A percentile compares a stretch with the other conserved stretches of the same genome.
Conservation (phyloP, 1,139 yeast species). For the Pichia sp. region DNA sequence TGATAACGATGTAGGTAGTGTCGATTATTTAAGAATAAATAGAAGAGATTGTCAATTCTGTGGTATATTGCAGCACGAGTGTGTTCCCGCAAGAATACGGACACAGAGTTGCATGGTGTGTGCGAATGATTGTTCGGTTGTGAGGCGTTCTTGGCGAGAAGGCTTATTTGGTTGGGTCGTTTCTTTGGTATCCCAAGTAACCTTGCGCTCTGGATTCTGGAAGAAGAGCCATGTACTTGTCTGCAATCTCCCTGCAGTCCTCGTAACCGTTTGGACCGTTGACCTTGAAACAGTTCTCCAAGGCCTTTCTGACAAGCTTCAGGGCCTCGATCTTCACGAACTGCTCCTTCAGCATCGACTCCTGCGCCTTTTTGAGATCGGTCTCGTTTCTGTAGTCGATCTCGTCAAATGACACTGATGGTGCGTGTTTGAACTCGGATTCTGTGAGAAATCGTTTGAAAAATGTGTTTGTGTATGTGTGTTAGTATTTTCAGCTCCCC, state of each 20-base stretch:
- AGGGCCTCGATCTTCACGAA: conserved; percentile 70
- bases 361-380: conserved; percentile 69
- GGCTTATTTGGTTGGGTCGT: conserved; percentile 67
- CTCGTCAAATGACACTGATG: conserved; percentile 77
- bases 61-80: too few relatives aligned
- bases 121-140: not conserved
- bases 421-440: conserved; percentile 44
- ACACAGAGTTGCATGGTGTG: not conserved
- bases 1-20: not conserved
- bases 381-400: conserved; percentile 67
- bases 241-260: conserved; percentile 74
- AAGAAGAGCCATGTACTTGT: conserved; percentile 73
- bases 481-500: not conserved
- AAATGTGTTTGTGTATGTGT: not conserved
- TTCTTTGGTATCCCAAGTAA: conserved; percentile 77
- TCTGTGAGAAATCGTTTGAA: not conserved
- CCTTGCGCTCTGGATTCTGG: conserved; percentile 68
- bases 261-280: conserved; percentile 73
- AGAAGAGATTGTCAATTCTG: not conserved
- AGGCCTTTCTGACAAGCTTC: conserved; percentile 66
- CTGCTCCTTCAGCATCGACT: conserved; percentile 74
- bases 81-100: not conserved
- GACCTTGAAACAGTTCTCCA: conserved; percentile 55
- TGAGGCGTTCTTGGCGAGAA: not conserved
- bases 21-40: not conserved